phyloP scores from a whole-genome alignment of 169 alveolate genomes.

The Cryptosporidium tyzzeri region DNA sequence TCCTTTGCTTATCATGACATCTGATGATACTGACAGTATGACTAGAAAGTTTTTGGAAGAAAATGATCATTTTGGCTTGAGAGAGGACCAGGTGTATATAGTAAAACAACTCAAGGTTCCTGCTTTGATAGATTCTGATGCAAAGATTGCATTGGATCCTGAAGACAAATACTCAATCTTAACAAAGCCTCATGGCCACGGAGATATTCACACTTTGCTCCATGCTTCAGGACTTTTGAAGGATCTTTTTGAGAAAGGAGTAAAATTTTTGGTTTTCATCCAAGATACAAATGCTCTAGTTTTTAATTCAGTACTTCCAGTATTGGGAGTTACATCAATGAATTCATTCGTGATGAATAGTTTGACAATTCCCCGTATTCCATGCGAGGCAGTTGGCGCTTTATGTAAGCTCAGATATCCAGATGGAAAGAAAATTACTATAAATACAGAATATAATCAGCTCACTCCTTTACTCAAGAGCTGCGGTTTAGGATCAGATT shows the following conservation, averaged over 20 bases:
- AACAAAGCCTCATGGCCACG: constrained; percentile 97
- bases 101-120: constrained; percentile 92
- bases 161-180: constrained; percentile 82
- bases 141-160: constrained; percentile 84
- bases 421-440: constrained; percentile 80
- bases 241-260: constrained; percentile 84
- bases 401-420: constrained; percentile 82
- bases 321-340: constrained; percentile 88
- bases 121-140: constrained; percentile 90
- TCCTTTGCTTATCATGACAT: constrained; percentile 93
- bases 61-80: constrained; percentile 87
- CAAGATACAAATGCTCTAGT: constrained; percentile 93
- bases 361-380: constrained; percentile 89
- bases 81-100: constrained; percentile 84
- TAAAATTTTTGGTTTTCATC: constrained; percentile 88
- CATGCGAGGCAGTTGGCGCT: constrained; percentile 92
- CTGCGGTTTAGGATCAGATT: constrained; percentile 81
- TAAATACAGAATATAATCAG: constrained; percentile 92
- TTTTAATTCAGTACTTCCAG: constrained; percentile 88
- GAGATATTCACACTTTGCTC: constrained; percentile 94
- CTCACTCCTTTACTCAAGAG: constrained; percentile 88
- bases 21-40: constrained; percentile 92
- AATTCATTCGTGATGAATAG: constrained; percentile 87
- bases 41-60: constrained; percentile 85
- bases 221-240: constrained; percentile 82